phyloP scores from a whole-genome alignment of 345 rosid species.

The Isatis tinctoria region DNA sequence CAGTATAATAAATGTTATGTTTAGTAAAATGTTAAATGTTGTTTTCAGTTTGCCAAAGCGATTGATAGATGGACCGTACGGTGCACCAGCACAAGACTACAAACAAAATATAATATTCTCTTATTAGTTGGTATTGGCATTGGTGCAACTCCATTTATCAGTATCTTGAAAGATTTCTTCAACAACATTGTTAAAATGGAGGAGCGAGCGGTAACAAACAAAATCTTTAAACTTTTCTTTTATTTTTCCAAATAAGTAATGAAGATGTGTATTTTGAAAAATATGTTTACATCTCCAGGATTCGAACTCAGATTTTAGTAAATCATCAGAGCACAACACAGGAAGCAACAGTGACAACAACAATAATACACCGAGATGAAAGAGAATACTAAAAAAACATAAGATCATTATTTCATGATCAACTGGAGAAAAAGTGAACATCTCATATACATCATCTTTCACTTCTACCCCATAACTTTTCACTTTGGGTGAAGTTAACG shows the following conservation, averaged over 20 bases:
- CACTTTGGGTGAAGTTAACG: no score
- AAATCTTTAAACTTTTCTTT: background rate
- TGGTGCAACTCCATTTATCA: constrained; percentile 98
- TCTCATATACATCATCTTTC: no score
- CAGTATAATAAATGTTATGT: background rate
- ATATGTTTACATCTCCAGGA: constrained; percentile 47
- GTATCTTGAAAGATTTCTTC: constrained; percentile 89
- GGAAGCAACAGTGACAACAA: constrained; percentile 48
- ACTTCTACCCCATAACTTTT: no score
- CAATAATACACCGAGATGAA: constrained; percentile 43
- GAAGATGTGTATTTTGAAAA: background rate
- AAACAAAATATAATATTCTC: constrained; percentile 77
- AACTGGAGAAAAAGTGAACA: no score
- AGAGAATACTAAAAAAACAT: constrained; percentile 57
- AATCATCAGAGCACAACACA: constrained; percentile 54
- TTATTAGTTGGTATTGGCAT: constrained; percentile 94
- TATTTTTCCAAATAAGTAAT: background rate
- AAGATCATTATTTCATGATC: no score
- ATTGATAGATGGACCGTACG: constrained; percentile 91
- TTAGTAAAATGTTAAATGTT: constrained; percentile 1
- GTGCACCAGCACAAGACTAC: constrained; percentile 98
- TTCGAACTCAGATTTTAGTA: constrained; percentile 51
- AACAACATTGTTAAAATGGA: constrained; percentile 86
- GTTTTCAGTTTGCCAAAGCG: constrained; percentile 89
- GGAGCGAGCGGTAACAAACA: constrained; percentile 60